phyloP scores from a whole-genome alignment of 305 asterid species.

The Fraxinus platypoda region DNA sequence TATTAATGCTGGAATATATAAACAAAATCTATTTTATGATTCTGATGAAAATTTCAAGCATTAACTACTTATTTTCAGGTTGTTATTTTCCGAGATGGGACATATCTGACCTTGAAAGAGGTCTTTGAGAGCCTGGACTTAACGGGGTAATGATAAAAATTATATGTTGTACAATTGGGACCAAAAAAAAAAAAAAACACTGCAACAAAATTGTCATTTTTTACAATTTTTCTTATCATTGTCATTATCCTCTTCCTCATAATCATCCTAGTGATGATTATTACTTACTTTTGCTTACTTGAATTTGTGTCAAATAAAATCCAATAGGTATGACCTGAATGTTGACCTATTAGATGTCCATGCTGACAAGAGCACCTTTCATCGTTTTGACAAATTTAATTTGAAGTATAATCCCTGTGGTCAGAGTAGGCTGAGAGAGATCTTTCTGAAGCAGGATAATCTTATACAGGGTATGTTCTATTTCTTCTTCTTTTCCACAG shows the following conservation, averaged over 20 bases:
- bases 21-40: background rate
- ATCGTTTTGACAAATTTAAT: slow-evolving; percentile 98
- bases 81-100: slow-evolving; percentile 92
- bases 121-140: slow-evolving; percentile 99
- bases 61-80: slow-evolving; percentile 55
- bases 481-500: slow-evolving; percentile 10
- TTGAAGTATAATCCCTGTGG: slow-evolving; percentile 99
- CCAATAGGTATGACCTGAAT: slow-evolving; percentile 85
- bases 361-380: slow-evolving; percentile 99
- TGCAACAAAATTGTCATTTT: background rate
- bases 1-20: background rate
- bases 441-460: slow-evolving; percentile 97
- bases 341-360: slow-evolving; percentile 96
- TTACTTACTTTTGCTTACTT: slow-evolving; percentile 14
- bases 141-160: slow-evolving; percentile 61
- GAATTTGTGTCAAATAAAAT: slow-evolving; percentile 2
- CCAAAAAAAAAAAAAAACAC: background rate
- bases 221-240: slow-evolving; percentile 15
- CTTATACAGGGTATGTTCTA: slow-evolving; percentile 83
- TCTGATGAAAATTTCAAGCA: slow-evolving; percentile 18
- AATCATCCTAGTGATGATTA: slow-evolving; percentile 8
- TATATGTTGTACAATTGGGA: slow-evolving; percentile 17
- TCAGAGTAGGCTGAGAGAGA: slow-evolving; percentile 97
- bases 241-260: background rate
- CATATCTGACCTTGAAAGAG: slow-evolving; percentile 91